Conservation (phyloP, 2,329 filamentous ascomycete species). For the Seiridium cupressi region DNA sequence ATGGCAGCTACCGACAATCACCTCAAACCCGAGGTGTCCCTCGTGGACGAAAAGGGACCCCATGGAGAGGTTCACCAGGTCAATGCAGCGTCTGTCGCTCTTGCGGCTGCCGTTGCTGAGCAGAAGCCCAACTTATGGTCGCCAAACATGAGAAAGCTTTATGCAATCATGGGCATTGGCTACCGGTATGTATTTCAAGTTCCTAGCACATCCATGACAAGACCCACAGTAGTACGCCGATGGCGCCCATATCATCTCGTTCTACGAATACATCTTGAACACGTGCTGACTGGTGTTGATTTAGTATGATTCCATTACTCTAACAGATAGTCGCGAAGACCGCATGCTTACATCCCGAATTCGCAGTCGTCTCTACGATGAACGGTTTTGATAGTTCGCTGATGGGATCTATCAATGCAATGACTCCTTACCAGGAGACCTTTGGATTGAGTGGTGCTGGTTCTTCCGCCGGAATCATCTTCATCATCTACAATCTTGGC, state of each 20-base stretch:
- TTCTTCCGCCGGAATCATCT: conserved; percentile 43
- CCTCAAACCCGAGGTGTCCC: conserved; percentile 16
- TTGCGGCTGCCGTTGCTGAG: conserved; percentile 30
- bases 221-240: not conserved
- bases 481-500: conserved; percentile 48
- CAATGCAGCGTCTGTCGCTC: conserved; percentile 33
- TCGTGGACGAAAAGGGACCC: conserved; percentile 20
- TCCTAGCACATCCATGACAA: not conserved
- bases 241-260: not conserved
- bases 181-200: conserved; percentile 20
- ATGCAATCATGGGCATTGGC: conserved; percentile 35
- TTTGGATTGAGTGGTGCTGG: conserved; percentile 47
- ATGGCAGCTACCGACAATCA: conserved; percentile 14
- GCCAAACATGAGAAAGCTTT: conserved; percentile 32
- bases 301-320: not conserved
- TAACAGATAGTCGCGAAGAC: not conserved
- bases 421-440: conserved; percentile 46
- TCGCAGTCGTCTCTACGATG: conserved; percentile 42
- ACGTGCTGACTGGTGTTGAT: not conserved
- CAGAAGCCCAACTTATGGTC: conserved; percentile 32
- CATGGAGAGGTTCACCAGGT: conserved; percentile 28
- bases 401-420: conserved; percentile 50
- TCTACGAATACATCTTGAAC: too few relatives aligned
- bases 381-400: conserved; percentile 60
- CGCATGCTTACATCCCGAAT: not conserved